Evolutionary conservation across 2,329 filamentous ascomycete species (phyloP).

Genomic region (Aspergillus ochraceoroseus): DNA sequence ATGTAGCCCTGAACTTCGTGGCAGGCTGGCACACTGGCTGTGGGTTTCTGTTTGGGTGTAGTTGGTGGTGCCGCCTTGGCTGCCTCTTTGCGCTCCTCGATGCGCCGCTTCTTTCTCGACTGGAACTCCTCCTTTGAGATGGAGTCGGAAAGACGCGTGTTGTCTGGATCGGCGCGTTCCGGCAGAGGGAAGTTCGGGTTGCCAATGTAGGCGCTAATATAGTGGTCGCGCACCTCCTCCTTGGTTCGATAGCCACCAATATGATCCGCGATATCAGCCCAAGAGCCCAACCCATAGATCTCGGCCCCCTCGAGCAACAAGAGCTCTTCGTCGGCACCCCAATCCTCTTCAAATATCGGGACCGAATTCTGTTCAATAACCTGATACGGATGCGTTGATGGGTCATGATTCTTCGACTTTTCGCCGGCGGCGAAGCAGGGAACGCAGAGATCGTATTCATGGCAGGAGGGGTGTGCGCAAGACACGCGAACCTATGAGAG

Average conservation of each 20-base stretch:
- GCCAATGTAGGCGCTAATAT: slow-evolving; percentile 79
- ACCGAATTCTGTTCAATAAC: slow-evolving; percentile 99
- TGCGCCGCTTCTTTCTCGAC: slow-evolving; percentile 81
- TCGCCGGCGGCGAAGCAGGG: slow-evolving; percentile 85
- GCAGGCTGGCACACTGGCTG: slow-evolving; percentile 88
- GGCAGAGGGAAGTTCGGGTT: slow-evolving; percentile 81
- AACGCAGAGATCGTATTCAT: slow-evolving; percentile 95
- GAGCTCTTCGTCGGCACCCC: slow-evolving; percentile 97
- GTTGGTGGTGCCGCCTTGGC: slow-evolving; percentile 77
- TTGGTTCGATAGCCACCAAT: slow-evolving; percentile 93
- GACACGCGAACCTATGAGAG: slow-evolving; percentile 94
- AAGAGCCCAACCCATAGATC: slow-evolving; percentile 92
- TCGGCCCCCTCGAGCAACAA: slow-evolving; percentile 88
- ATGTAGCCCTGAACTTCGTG: slow-evolving; percentile 99
- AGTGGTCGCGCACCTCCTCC: slow-evolving; percentile 93
- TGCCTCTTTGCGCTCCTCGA: slow-evolving; percentile 83
- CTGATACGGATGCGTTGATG: slow-evolving; percentile 77
- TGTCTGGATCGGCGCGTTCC: slow-evolving; percentile 74
- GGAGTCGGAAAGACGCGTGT: slow-evolving; percentile 70
- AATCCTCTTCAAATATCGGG: slow-evolving; percentile 88
- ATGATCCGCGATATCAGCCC: slow-evolving; percentile 96
- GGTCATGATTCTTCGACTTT: slow-evolving; percentile 76
- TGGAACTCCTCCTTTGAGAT: slow-evolving; percentile 92
- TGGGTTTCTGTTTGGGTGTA: slow-evolving; percentile 91
- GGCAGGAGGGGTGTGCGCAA: slow-evolving; percentile 76